phyloP scores from a whole-genome alignment of 441 rosid species.

The Erodium chrysanthum region DNA sequence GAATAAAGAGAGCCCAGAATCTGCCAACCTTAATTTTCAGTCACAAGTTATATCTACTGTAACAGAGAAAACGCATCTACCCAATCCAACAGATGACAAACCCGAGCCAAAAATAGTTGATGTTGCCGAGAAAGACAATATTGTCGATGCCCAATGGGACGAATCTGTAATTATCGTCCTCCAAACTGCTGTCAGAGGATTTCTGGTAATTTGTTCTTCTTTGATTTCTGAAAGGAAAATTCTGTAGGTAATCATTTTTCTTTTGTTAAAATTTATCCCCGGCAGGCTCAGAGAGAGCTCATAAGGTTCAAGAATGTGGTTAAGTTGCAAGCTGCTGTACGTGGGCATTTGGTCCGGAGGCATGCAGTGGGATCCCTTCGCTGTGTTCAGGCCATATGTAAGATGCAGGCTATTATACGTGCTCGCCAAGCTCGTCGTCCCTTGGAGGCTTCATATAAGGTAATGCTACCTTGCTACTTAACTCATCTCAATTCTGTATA shows the following conservation, averaged over 20 bases:
- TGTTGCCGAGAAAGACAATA: slow-evolving; percentile 25
- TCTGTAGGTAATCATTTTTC: slow-evolving; percentile 11
- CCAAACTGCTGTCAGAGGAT: slow-evolving; percentile 54
- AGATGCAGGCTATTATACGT: slow-evolving; percentile 82
- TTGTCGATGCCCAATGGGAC: slow-evolving; percentile 27
- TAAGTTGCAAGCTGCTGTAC: slow-evolving; percentile 83
- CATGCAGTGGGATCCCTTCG: slow-evolving; percentile 77
- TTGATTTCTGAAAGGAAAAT: neutral
- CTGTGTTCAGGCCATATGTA: slow-evolving; percentile 76
- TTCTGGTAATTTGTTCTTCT: slow-evolving; percentile 39
- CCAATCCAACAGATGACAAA: slow-evolving; percentile 38
- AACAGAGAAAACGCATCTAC: slow-evolving; percentile 32
- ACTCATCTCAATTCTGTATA: slow-evolving; percentile 3
- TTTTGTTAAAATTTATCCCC: slow-evolving; percentile 13
- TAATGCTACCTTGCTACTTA: no score
- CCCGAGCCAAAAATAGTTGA: slow-evolving; percentile 27
- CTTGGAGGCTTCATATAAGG: slow-evolving; percentile 18
- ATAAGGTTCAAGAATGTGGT: slow-evolving; percentile 55
- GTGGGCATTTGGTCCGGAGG: slow-evolving; percentile 80
- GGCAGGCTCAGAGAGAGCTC: slow-evolving; percentile 56
- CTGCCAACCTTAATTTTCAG: slow-evolving; percentile 40
- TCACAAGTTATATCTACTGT: slow-evolving; percentile 23
- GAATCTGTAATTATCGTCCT: slow-evolving; percentile 45
- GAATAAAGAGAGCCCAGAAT: slow-evolving; percentile 47
- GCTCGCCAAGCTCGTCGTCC: slow-evolving; percentile 46